Conservation (phyloP, 768 basidiomycete genomes). For the Pholiota conissans region DNA sequence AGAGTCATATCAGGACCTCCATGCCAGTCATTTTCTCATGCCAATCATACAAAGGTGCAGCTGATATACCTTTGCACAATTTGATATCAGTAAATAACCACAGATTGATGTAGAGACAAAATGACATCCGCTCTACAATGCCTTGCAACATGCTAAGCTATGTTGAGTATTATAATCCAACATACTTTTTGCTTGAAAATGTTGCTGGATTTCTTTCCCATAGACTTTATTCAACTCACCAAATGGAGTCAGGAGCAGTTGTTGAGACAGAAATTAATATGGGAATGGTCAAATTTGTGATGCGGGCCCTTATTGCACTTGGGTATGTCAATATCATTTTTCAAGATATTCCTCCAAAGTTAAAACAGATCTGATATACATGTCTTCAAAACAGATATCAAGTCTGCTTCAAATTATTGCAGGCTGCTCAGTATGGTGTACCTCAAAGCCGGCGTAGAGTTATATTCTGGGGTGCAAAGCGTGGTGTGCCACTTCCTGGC, state of each 20-base stretch:
- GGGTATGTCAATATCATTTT: slow-evolving; percentile 44
- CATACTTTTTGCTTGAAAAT: slow-evolving; percentile 73
- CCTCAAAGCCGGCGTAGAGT: slow-evolving; percentile 69
- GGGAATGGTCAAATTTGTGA: slow-evolving; percentile 69
- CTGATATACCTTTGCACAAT: background rate
- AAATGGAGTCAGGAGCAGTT: slow-evolving; percentile 16
- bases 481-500: slow-evolving; percentile 54
- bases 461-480: slow-evolving; percentile 67
- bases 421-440: slow-evolving; percentile 71
- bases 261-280: slow-evolving; percentile 42
- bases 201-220: slow-evolving; percentile 61
- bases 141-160: slow-evolving; percentile 71
- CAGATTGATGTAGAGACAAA: slow-evolving; percentile 47
- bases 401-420: slow-evolving; percentile 60
- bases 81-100: too few species aligned
- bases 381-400: slow-evolving; percentile 51
- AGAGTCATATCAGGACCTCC: slow-evolving; percentile 74
- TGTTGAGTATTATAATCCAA: slow-evolving; percentile 63
- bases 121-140: slow-evolving; percentile 65
- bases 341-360: background rate
- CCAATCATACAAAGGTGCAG: slow-evolving; percentile 62
- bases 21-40: slow-evolving; percentile 70
- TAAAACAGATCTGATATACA: background rate
- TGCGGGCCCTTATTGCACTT: slow-evolving; percentile 56
- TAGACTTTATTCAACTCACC: slow-evolving; percentile 39